phyloP scores from a whole-genome alignment of 371 early-diverging fungal genomes.

The Capniomyces stellatus region DNA sequence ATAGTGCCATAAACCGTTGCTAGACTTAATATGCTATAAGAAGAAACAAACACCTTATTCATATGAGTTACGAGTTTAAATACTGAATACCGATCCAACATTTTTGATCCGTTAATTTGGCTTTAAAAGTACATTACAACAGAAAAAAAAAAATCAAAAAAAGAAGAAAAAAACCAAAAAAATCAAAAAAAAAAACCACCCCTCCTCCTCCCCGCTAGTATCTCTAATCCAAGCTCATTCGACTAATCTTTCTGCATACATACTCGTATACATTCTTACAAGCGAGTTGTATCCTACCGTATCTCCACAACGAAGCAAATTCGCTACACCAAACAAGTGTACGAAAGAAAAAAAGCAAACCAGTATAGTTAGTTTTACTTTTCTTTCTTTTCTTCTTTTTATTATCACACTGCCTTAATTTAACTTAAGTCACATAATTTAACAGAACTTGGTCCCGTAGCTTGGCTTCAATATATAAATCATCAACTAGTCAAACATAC shows the following conservation, averaged over 20 bases:
- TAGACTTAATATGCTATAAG: no score
- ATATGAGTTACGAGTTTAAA: no score
- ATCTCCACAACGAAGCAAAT: constrained; percentile 73
- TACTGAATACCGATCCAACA: no score
- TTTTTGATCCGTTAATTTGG: no score
- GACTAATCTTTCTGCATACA: constrained; percentile 41
- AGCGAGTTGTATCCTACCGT: constrained; percentile 67
- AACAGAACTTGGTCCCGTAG: not conserved
- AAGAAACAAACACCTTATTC: no score
- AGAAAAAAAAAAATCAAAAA: not conserved
- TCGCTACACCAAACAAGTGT: constrained; percentile 37
- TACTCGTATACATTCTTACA: constrained; percentile 64
- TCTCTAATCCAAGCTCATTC: no score
- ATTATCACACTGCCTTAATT: not conserved
- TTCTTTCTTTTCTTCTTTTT: not conserved
- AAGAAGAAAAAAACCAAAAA: not conserved
- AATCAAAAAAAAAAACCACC: not conserved
- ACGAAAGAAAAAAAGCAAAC: not conserved
- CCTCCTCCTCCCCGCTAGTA: no score
- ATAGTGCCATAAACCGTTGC: no score
- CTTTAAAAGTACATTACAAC: not conserved
- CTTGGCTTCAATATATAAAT: not conserved
- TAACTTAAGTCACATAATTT: not conserved
- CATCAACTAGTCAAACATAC: not conserved
- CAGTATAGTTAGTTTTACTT: not conserved